A percentile compares a stretch with the other conserved stretches of the same genome.
phyloP scores from a whole-genome alignment of 1,284 basidiomycete genomes.

The Sanghuangporus weigelae region DNA sequence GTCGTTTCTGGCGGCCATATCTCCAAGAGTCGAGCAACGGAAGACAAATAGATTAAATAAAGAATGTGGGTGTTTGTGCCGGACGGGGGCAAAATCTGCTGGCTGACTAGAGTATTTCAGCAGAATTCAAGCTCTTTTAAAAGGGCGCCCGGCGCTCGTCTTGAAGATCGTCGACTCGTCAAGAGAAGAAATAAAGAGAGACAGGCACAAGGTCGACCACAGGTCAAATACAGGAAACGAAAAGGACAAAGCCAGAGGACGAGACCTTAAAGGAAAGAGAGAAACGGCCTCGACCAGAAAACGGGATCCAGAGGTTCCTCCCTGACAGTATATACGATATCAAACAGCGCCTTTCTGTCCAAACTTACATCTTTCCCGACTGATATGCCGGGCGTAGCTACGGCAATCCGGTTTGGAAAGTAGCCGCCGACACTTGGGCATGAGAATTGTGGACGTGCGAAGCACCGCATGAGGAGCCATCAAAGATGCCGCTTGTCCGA shows the following conservation, averaged over 20 bases:
- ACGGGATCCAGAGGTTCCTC: background rate
- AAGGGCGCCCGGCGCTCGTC: constrained; percentile 33
- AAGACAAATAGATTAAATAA: constrained; percentile 2
- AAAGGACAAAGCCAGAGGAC: constrained; percentile 6
- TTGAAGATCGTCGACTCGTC: constrained; percentile 23
- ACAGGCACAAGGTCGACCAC: constrained; percentile 13
- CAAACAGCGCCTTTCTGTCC: background rate
- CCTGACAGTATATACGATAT: constrained; percentile 4
- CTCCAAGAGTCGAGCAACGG: constrained; percentile 8
- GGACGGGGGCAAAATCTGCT: constrained; percentile 27
- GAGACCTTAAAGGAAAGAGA: constrained; percentile 8
- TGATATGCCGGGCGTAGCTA: constrained; percentile 4
- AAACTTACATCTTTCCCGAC: background rate
- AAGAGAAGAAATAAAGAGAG: constrained; percentile 32
- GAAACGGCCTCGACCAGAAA: constrained; percentile 8
- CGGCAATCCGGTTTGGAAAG: background rate
- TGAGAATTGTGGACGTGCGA: background rate
- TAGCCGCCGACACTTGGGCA: background rate
- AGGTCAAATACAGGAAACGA: constrained; percentile 15
- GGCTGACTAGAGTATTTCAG: constrained; percentile 6
- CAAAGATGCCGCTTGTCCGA: constrained; percentile 1
- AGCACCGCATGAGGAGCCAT: background rate
- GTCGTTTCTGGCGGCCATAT: constrained; percentile 20
- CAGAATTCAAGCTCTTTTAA: constrained; percentile 14
- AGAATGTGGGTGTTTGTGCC: constrained; percentile 27